Base-by-base conservation (phyloP, 2,329 filamentous ascomycete species). In the Diaporthe helianthi region DNA sequence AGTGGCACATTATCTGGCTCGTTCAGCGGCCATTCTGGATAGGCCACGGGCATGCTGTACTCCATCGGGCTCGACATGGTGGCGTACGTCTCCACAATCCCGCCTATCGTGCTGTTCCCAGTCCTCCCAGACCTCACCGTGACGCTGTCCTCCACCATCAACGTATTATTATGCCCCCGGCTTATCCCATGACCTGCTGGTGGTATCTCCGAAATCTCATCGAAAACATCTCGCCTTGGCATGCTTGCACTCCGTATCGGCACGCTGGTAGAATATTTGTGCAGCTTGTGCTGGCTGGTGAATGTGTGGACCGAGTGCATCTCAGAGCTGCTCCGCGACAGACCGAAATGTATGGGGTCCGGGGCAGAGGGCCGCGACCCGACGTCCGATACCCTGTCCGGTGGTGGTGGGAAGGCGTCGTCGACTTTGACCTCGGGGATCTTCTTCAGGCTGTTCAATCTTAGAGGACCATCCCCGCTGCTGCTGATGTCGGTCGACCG, bases 361-460 rank as follows among this genome's bases (percentile, higher is more conserved):
- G 44, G 58, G 12, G 29, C n/a, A 15, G 29, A 2, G 4, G 58
- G 58, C 19, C 44, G 58, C 3, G 29, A n/a, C 12, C 29, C 29
- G 1, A 31, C 19, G 7, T 63, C 44, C 2, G 58, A 63, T 3
- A 49, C 41, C 44, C 58, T 49, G n/a, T n/a, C 19, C 1, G 58
- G 58, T 4, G 58, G 44, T 46, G 36, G 24, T 7, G n/a, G 44
- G 29, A 49, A 63, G 8, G 58, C 44, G 15, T 63, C 58, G 13
- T 63, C 58, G 13, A 63, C 44, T 17, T 36, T 49, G 0, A 36
- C 26, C 5, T 63, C 44, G n/a, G 58, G 8, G 12, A 36, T 19
- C 9, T 63, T 63, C 29, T 63, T 63, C 29, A 63, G 5, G 58
- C 58, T 63, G n/a, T 63, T 49, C 58, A 63, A 49, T 13, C 58